A percentile compares a stretch with the other conserved stretches of the same genome.
Conservation (phyloP, 441 rosid species). For the Jatropha multifida region DNA sequence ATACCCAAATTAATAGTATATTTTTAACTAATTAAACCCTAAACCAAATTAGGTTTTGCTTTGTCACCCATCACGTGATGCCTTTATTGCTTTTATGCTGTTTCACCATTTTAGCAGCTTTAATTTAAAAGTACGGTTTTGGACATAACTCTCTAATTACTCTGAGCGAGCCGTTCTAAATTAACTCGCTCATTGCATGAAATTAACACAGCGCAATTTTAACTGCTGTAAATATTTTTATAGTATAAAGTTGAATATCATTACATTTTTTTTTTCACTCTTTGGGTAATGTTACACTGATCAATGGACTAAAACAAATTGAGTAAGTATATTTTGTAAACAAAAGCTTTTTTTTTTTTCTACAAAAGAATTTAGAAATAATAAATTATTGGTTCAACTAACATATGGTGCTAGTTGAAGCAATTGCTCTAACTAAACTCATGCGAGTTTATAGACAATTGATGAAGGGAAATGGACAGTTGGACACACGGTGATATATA, state of each 20-base stretch:
- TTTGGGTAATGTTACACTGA: no score
- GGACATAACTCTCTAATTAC: slow-evolving; percentile 8
- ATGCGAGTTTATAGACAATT: background rate
- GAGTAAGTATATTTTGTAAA: no score
- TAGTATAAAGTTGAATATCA: no score
- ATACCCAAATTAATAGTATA: background rate
- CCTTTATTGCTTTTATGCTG: slow-evolving; percentile 1
- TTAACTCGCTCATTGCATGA: background rate
- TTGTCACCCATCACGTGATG: slow-evolving; percentile 43
- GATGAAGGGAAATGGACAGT: no score
- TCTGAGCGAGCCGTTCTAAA: background rate
- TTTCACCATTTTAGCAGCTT: background rate
- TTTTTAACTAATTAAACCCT: background rate
- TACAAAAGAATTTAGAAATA: background rate
- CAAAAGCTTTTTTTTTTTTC: no score
- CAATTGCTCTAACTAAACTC: slow-evolving; percentile 21
- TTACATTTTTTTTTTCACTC: no score
- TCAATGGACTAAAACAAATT: no score
- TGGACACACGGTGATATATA: no score
- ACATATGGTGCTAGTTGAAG: slow-evolving; percentile 8
- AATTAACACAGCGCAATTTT: no score
- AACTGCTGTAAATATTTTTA: no score
- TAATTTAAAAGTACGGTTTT: background rate
- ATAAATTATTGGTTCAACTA: slow-evolving; percentile 11
- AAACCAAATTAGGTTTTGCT: slow-evolving; percentile 14